Evolutionary conservation across 2,329 filamentous ascomycete genomes (phyloP).

Genomic region (Fusarium sp.): DNA sequence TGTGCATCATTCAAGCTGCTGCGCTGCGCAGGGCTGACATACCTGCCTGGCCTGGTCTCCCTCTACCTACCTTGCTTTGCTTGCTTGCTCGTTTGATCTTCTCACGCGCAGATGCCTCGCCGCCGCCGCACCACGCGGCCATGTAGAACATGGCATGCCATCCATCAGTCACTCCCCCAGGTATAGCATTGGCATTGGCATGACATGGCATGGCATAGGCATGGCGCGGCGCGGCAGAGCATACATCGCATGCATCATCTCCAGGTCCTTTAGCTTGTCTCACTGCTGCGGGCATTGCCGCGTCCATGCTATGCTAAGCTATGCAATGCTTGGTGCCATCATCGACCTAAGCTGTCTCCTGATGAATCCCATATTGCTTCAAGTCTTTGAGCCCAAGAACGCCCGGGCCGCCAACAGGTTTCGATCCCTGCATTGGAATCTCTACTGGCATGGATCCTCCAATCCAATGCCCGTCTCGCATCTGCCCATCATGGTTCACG

Average conservation of each 20-base stretch:
- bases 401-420: neutral
- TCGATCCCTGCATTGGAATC: slow-evolving; percentile 1
- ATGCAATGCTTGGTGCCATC: slow-evolving; percentile 10
- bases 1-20: slow-evolving; percentile 29
- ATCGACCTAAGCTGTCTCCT: neutral
- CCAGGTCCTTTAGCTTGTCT: slow-evolving; percentile 23
- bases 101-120: neutral
- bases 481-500: slow-evolving; percentile 11
- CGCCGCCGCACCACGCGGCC: neutral
- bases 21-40: slow-evolving; percentile 8
- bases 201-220: slow-evolving; percentile 13
- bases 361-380: neutral
- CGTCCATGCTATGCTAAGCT: neutral
- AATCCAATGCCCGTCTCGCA: neutral
- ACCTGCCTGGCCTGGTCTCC: neutral
- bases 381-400: neutral
- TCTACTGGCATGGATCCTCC: neutral
- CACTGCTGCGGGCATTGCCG: slow-evolving; percentile 31
- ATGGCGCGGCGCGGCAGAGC: neutral
- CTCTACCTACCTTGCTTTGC: neutral
- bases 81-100: neutral
- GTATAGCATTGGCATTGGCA: slow-evolving; percentile 1
- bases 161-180: neutral
- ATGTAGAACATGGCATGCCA: slow-evolving; percentile 8
- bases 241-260: slow-evolving; percentile 14